Conservation (phyloP, 2,329 filamentous ascomycete genomes). For the Cladosporium sp. region DNA sequence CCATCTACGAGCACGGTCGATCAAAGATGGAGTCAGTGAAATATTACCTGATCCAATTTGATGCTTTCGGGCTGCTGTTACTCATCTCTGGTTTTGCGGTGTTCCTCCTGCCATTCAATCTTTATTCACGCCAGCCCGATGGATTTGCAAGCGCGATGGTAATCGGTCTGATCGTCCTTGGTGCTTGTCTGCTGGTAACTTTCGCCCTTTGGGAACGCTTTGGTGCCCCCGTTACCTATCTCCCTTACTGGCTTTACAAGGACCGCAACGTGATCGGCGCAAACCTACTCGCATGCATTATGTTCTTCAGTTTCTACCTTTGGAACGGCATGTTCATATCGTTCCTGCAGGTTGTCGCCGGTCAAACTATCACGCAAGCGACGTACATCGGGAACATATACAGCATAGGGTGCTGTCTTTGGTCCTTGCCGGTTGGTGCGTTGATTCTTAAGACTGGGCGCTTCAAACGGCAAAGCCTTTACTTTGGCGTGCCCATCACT, state of each 20-base stretch:
- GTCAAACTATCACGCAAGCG: constrained; percentile 23
- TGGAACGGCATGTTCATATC: constrained; percentile 38
- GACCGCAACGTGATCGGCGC: constrained; percentile 48
- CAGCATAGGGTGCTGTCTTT: constrained; percentile 37
- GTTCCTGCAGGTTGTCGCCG: constrained; percentile 37
- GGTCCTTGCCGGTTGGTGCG: constrained; percentile 40
- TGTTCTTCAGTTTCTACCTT: constrained; percentile 26
- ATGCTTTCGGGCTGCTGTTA: constrained; percentile 58
- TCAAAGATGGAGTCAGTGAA: constrained; percentile 42
- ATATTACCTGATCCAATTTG: constrained; percentile 57
- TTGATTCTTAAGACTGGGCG: constrained; percentile 41
- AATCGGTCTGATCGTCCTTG: constrained; percentile 36
- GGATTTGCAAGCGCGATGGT: constrained; percentile 34
- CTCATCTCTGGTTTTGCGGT: constrained; percentile 55
- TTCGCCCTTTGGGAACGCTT: constrained; percentile 37
- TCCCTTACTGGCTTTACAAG: constrained; percentile 43
- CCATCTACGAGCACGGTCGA: constrained; percentile 40
- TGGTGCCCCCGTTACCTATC: constrained; percentile 34
- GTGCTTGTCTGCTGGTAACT: constrained; percentile 30
- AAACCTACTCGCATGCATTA: constrained; percentile 41
- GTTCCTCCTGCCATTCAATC: constrained; percentile 61
- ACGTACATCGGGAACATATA: constrained; percentile 30
- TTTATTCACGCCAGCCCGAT: constrained; percentile 34
- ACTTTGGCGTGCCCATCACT: constrained; percentile 31
- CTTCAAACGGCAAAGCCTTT: constrained; percentile 42